Evolutionary conservation across 169 alveolate species (phyloP), one percentile per base, ranked within the genome.

Genomic region (Plasmodium knowlesi): DNA sequence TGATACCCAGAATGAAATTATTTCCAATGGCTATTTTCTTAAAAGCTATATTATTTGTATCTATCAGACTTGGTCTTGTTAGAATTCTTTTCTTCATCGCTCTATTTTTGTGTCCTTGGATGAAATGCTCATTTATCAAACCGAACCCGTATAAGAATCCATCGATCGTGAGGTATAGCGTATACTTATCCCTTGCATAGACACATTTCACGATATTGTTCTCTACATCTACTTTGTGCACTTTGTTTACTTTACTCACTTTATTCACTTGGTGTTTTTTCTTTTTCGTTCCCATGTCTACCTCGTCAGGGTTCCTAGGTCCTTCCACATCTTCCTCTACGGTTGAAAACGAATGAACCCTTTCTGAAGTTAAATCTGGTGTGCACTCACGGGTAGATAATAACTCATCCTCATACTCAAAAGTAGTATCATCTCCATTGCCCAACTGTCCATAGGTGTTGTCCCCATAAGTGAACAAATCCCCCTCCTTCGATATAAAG

Each of bases 21-120:
- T 10, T 78, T 1, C 94, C 94, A 3, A 88, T 72, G 22, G 94
- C 8, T 4, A 88, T 78, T 61, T 88, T 88, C 61, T 88, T 88
- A 88, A 88, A 88, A 88, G 82, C 32, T 79, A 88, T 88, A 88
- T 88, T 76, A 57, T 88, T 88, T 39, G 94, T 88, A 88, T 88
- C 37, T 25, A 88, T 79, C 46, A 78, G 74, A 88, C 61, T 73
- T 3, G 94, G 94, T 22, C 37, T 46, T 8, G 53, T 37, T 88
- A 88, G 79, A 10, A 80, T 57, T 88, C 32, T 88, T 10, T 57
- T 46, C n/a, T 22, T 78, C 81, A 34, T 88, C 14, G 61, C 28
- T 54, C 22, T 57, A 57, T 88, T 88, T 57, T 53, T 57, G 32
- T 88, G 34, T 0, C 89, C 34, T 61, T 88, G 57, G 10, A 88